These are phyloP conservation scores for Penicillium atrosanguineum DNA, from an alignment of 495 filamentous ascomycete species.

Conservation along the genomic window DNA sequence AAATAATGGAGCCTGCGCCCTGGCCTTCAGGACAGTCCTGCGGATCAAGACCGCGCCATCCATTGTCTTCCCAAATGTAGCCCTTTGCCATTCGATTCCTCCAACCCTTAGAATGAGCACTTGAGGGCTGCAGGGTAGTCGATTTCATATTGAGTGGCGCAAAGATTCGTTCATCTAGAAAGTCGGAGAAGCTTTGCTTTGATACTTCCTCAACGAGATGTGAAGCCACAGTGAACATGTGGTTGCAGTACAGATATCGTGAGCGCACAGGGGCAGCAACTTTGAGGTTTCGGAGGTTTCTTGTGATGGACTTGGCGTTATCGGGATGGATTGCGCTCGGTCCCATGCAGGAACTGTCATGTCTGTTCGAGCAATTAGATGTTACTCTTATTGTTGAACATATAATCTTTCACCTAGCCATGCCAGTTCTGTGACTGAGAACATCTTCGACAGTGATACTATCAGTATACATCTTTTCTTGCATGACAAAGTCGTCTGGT, in stretches of 20 bases:
- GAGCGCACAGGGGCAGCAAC: constrained; percentile 34
- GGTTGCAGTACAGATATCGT: constrained; percentile 49
- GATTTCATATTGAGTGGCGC: constrained; percentile 34
- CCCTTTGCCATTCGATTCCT: constrained; percentile 32
- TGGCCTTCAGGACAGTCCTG: constrained; percentile 23
- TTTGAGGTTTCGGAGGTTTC: constrained; percentile 39
- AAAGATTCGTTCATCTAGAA: constrained; percentile 42
- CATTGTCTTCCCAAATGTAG: constrained; percentile 13
- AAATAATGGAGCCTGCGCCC: constrained; percentile 46
- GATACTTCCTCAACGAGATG: constrained; percentile 44
- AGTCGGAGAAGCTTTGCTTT: constrained; percentile 31
- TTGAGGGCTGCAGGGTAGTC: constrained; percentile 28
- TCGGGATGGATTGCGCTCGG: constrained; percentile 12
- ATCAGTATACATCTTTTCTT: constrained; percentile 18
- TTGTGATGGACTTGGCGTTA: constrained; percentile 20
- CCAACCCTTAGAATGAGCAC: constrained; percentile 23
- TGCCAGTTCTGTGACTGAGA: constrained; percentile 25
- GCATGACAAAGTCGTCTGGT: constrained; percentile 31
- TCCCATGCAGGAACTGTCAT: constrained; percentile 18
- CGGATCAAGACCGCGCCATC: constrained; percentile 7
- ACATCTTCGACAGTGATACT: constrained; percentile 30
- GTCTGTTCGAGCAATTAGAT: constrained; percentile 1
- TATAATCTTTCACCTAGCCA: constrained; percentile 17
- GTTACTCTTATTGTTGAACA: not conserved
- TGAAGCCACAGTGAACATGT: constrained; percentile 43